Evolutionary conservation across 164 flowering plant genomes (phyloP), one percentile per base, ranked within the genome.

Genomic region (Buxus sempervirens): DNA sequence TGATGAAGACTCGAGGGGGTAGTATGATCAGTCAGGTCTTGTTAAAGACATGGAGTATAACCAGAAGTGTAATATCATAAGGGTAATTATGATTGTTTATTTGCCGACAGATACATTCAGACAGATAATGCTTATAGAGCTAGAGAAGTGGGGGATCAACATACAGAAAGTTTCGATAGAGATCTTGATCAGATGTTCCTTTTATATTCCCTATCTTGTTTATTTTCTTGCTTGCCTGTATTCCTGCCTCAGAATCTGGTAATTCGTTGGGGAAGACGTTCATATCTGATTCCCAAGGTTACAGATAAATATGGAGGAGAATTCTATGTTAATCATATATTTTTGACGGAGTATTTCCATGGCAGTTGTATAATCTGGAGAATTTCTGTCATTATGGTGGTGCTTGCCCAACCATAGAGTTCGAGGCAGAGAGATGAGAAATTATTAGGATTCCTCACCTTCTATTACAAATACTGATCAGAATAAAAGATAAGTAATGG

Each of bases 201-300:
- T 97, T 89, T 65, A 53, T 95, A 19, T 42, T 95, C 57, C 97
- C 95, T 0, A 77, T 96, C 75, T 69, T 96, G 78, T 20, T 90
- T 28, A 83, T 96, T 38, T 66, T 89, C 54, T 62, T 93, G 78
- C 83, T 96, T 54, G 95, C 93, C 23, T 89, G 79, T 78, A 76
- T 92, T 64, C 96, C 98, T 8, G 85, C 81, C 55, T 86, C 90
- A 22, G 99, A 90, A 80, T 98, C 98, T 1, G 87, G 85, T 13
- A 93, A 90, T 70, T 84, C 99, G 22, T 64, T 95, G 82, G 87
- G 85, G 62, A 85, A 77, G 84, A 88, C 77, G 81, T 67, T 26
- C 82, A 3, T 89, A 89, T 70, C 86, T 85, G 77, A 56, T 86
- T 66, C 81, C 81, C 16, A 84, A 72, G 83, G 76, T 76, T 20